Conservation (phyloP, 2,329 filamentous ascomycete genomes). For the Colletotrichum higginsianum region DNA sequence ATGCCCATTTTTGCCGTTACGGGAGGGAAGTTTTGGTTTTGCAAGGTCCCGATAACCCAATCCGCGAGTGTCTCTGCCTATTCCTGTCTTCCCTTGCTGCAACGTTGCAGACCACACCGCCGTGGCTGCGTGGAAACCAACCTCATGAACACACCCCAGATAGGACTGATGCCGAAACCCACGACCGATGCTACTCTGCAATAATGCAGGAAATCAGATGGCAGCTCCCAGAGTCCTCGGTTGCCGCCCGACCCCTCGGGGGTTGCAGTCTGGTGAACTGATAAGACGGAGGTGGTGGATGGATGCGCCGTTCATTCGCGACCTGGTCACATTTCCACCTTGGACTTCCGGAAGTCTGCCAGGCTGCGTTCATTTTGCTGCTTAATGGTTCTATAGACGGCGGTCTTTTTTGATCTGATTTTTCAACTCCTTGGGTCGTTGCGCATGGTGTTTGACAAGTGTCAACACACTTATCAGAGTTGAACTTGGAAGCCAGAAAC, state of each 20-base stretch:
- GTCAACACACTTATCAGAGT: neutral
- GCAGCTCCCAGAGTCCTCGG: neutral
- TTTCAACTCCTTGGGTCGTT: too few species aligned
- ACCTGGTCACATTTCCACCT: conserved; percentile 10
- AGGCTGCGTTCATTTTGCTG: neutral
- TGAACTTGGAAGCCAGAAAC: neutral
- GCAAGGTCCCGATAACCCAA: neutral
- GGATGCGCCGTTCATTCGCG: conserved; percentile 10
- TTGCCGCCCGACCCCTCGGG: neutral
- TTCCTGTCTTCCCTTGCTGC: conserved; percentile 9
- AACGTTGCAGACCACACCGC: conserved; percentile 33
- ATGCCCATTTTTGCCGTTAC: neutral
- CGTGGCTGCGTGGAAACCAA: neutral
- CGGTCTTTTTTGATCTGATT: too few species aligned
- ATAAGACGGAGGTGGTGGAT: conserved; percentile 16
- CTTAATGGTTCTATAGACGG: neutral
- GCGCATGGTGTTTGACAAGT: too few species aligned
- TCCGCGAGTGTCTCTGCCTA: neutral
- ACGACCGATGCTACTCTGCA: conserved; percentile 16
- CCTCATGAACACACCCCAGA: conserved; percentile 25
- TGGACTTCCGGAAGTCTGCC: neutral
- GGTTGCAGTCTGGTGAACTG: neutral
- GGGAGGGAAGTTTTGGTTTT: neutral
- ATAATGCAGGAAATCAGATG: conserved; percentile 39
- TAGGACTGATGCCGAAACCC: neutral